Conservation (phyloP, 345 rosid genomes). For the Lumnitzera racemosa region DNA sequence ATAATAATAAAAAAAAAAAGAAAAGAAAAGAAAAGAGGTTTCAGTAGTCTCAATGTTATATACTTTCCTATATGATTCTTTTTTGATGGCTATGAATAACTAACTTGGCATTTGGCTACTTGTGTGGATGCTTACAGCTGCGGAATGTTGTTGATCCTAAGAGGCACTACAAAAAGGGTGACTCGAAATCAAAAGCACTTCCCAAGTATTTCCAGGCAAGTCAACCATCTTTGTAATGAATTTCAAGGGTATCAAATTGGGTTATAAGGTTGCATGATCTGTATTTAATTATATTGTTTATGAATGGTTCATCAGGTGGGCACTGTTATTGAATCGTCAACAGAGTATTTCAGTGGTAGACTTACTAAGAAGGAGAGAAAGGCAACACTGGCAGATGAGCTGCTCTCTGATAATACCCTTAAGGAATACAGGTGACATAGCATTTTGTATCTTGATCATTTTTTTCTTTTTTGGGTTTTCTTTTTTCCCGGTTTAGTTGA, state of each 20-base stretch:
- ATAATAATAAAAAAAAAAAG: no score
- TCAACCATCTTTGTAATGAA: constrained; percentile 3
- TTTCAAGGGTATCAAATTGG: background rate
- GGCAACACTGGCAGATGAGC: constrained; percentile 71
- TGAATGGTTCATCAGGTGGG: constrained; percentile 50
- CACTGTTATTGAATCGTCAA: constrained; percentile 61
- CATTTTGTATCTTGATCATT: background rate
- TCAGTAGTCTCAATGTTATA: no score
- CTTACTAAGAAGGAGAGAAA: constrained; percentile 83
- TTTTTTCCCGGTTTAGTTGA: background rate
- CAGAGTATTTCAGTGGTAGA: constrained; percentile 55
- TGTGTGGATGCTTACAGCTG: constrained; percentile 33
- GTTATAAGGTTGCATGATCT: background rate
- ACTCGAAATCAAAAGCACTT: constrained; percentile 41
- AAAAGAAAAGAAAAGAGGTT: no score
- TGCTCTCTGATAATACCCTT: constrained; percentile 49
- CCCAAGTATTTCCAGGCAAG: constrained; percentile 90
- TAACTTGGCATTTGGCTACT: background rate
- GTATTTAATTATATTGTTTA: constrained; percentile 1
- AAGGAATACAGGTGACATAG: constrained; percentile 56
- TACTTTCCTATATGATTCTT: background rate
- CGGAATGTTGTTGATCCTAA: constrained; percentile 74
- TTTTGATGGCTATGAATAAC: background rate
- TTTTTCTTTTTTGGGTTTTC: background rate
- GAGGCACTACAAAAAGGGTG: constrained; percentile 75